A percentile compares a stretch with the other conserved stretches of the same genome.
These are phyloP conservation scores for Mucor plumbeus DNA, from an alignment of 371 early-diverging fungal genomes.

Conservation along the genomic window DNA sequence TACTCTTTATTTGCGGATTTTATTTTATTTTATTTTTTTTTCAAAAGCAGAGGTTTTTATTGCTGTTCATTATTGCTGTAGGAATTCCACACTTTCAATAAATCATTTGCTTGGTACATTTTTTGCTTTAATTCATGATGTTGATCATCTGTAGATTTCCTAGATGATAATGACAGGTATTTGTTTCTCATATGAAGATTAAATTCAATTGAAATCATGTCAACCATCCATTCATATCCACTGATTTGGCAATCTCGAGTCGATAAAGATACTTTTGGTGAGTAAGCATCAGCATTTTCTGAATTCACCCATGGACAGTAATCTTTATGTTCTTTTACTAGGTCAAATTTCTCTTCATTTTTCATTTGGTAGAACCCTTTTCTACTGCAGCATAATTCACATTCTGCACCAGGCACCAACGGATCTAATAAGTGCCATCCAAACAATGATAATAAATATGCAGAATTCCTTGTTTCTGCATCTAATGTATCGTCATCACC, in stretches of 20 bases:
- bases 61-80: not conserved
- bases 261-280: not conserved
- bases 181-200: not conserved
- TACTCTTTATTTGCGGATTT: too few relatives aligned
- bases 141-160: not conserved
- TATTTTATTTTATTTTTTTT: too few relatives aligned
- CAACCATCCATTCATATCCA: conserved; percentile 27
- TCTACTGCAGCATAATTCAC: conserved; percentile 20
- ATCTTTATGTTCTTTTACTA: not conserved
- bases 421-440: conserved; percentile 21
- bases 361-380: conserved; percentile 7
- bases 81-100: conserved; percentile 1
- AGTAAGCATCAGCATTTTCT: not conserved
- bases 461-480: not conserved
- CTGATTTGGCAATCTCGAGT: not conserved
- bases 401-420: conserved; percentile 8
- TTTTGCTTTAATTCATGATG: not conserved
- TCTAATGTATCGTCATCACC: not conserved
- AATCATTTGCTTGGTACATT: not conserved
- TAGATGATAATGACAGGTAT: not conserved
- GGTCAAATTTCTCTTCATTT: conserved; percentile 3
- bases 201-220: conserved; percentile 16
- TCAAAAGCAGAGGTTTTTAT: too few relatives aligned
- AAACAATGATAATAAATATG: conserved; percentile 22
- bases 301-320: conserved; percentile 28